Evolutionary conservation across 2,329 filamentous ascomycete genomes (phyloP).

Genomic region (Aspergillus niger): DNA sequence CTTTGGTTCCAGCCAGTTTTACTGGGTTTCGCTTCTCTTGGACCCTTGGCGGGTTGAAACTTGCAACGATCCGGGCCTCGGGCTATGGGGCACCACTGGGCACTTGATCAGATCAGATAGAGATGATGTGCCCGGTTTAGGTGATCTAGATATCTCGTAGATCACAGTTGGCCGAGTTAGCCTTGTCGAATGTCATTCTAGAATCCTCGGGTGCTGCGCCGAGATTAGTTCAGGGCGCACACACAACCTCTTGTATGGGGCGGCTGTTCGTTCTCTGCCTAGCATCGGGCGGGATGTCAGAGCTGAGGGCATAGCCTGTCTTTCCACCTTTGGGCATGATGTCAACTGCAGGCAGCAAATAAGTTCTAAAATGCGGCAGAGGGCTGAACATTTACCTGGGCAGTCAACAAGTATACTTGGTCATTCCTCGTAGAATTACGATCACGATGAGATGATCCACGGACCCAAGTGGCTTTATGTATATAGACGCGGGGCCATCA

Average conservation of each 20-base stretch:
- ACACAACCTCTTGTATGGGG: too few species aligned
- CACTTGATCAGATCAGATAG: conserved; percentile 2
- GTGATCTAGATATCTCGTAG: not conserved
- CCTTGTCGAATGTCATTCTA: conserved; percentile 7
- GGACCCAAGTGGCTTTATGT: too few species aligned
- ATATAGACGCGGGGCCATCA: not conserved
- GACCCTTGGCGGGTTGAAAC: not conserved
- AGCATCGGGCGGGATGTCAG: too few species aligned
- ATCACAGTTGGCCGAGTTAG: not conserved
- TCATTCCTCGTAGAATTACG: too few species aligned
- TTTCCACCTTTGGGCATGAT: too few species aligned
- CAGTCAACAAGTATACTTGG: too few species aligned
- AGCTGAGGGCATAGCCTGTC: too few species aligned
- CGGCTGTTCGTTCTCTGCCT: too few species aligned
- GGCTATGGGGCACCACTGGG: not conserved
- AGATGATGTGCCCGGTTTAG: not conserved
- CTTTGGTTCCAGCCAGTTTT: not conserved
- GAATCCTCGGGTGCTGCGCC: conserved; percentile 3
- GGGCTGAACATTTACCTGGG: too few species aligned
- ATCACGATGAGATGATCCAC: too few species aligned
- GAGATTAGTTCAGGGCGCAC: not conserved
- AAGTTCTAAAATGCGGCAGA: too few species aligned
- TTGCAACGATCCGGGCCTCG: not conserved
- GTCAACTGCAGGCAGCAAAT: too few species aligned
- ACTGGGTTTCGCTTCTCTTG: not conserved